Conservation (phyloP, 2,329 filamentous ascomycete species). For the Cladobotryum mycophilum region DNA sequence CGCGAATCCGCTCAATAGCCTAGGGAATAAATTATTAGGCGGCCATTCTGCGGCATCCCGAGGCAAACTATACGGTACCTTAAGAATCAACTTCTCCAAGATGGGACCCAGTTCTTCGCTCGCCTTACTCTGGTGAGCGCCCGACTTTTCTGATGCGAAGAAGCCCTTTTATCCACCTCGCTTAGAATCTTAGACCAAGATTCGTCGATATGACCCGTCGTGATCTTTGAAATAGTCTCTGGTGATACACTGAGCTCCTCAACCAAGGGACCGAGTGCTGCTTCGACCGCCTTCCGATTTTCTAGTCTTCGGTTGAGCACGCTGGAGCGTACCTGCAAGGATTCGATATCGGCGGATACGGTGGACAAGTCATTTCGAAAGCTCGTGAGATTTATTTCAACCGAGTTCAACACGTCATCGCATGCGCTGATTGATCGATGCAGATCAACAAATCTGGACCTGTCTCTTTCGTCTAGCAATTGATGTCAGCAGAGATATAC, state of each 20-base stretch:
- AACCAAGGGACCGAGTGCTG: conserved; percentile 76
- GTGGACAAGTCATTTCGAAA: conserved; percentile 90
- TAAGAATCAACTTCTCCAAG: conserved; percentile 74
- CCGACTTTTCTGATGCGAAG: conserved; percentile 64
- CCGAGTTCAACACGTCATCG: conserved; percentile 87
- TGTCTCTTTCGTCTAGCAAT: conserved; percentile 66
- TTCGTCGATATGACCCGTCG: conserved; percentile 84
- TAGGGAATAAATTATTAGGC: conserved; percentile 22
- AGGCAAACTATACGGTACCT: conserved; percentile 42
- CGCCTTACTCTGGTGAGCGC: conserved; percentile 62
- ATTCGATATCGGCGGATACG: conserved; percentile 94
- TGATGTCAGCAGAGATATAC: not conserved
- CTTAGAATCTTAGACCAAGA: conserved; percentile 76
- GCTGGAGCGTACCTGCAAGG: conserved; percentile 77
- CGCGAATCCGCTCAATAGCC: conserved; percentile 89
- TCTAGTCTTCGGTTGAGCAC: conserved; percentile 78
- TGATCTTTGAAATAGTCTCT: conserved; percentile 73
- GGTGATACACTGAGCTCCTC: conserved; percentile 90
- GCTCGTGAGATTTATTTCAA: conserved; percentile 84
- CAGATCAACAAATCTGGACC: conserved; percentile 79
- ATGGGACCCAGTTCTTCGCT: conserved; percentile 79
- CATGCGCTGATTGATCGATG: conserved; percentile 85
- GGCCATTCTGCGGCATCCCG: not conserved
- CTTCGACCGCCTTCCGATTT: conserved; percentile 85
- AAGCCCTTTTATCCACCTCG: conserved; percentile 75